Conservation (phyloP, 164 flowering plant genomes). For the Macadamia integrifolia region DNA sequence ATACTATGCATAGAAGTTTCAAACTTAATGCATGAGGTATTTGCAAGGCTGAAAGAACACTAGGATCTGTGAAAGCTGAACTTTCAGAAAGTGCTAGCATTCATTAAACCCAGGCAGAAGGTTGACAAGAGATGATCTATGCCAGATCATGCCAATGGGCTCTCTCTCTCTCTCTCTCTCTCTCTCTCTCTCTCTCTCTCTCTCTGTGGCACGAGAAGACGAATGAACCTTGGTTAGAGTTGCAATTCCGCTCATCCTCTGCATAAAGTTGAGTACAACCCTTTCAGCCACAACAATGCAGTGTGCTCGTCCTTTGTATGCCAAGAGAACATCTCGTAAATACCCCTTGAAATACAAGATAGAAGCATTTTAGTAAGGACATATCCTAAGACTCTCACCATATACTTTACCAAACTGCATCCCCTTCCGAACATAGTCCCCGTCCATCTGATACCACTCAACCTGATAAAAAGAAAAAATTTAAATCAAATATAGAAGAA, state of each 20-base stretch:
- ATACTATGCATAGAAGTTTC: too few relatives aligned
- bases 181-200: too few relatives aligned
- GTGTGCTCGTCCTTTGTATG: constrained; percentile 68
- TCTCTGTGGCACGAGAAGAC: not conserved
- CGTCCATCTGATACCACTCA: constrained; percentile 81
- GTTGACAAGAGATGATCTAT: too few relatives aligned
- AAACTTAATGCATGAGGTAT: not conserved
- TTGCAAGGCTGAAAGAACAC: too few relatives aligned
- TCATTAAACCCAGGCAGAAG: too few relatives aligned
- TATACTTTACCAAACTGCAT: constrained; percentile 78
- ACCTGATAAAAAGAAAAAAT: constrained; percentile 40
- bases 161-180: too few relatives aligned
- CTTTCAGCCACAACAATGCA: constrained; percentile 85
- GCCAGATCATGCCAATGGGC: too few relatives aligned
- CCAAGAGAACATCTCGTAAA: constrained; percentile 5
- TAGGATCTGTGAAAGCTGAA: too few relatives aligned
- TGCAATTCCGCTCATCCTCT: constrained; percentile 97
- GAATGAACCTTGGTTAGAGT: constrained; percentile 69
- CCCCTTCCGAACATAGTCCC: constrained; percentile 67
- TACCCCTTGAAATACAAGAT: not conserved
- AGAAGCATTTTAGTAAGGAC: not conserved
- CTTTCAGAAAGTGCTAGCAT: too few relatives aligned
- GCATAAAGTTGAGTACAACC: constrained; percentile 94
- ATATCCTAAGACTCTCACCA: constrained; percentile 32
- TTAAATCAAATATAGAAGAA: constrained; percentile 2